These are phyloP conservation scores for Aspergillus ellipticus DNA, from an alignment of 495 filamentous ascomycete genomes.

Conservation along the genomic window DNA sequence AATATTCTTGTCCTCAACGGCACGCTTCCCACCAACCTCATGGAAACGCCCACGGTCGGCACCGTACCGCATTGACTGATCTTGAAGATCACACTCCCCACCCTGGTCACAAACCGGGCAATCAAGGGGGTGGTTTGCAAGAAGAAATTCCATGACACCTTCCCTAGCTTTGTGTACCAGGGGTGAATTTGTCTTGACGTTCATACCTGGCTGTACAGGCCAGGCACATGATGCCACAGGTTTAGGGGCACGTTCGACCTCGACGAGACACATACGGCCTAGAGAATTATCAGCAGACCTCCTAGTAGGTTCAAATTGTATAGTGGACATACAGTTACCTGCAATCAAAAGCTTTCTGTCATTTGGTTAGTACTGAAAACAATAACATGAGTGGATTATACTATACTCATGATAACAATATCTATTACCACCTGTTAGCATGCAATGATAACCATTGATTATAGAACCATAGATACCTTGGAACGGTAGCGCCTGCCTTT, in stretches of 20 bases:
- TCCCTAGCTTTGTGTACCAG: constrained; percentile 95
- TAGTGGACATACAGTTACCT: constrained; percentile 69
- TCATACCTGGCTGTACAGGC: constrained; percentile 98
- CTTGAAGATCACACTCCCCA: constrained; percentile 97
- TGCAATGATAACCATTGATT: background rate
- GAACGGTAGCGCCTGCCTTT: constrained; percentile 88
- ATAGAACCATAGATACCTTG: no score
- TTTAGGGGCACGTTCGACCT: constrained; percentile 93
- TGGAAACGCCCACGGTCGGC: constrained; percentile 95
- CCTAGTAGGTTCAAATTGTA: background rate
- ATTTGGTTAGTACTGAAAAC: constrained; percentile 27
- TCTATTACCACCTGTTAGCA: constrained; percentile 53
- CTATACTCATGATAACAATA: constrained; percentile 97
- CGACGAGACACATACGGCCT: constrained; percentile 95
- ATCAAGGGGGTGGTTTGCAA: constrained; percentile 96
- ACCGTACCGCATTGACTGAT: constrained; percentile 98
- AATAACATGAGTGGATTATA: background rate
- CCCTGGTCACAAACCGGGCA: constrained; percentile 98
- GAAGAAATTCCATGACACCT: constrained; percentile 97
- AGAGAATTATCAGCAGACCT: constrained; percentile 10
- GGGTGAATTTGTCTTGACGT: constrained; percentile 95
- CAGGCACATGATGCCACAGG: constrained; percentile 97
- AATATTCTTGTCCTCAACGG: constrained; percentile 98
- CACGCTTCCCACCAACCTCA: constrained; percentile 90
- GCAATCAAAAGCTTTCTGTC: constrained; percentile 92